These are phyloP conservation scores for Arthrinium phaeospermum DNA, from an alignment of 2,329 filamentous ascomycete genomes.

Conservation along the genomic window DNA sequence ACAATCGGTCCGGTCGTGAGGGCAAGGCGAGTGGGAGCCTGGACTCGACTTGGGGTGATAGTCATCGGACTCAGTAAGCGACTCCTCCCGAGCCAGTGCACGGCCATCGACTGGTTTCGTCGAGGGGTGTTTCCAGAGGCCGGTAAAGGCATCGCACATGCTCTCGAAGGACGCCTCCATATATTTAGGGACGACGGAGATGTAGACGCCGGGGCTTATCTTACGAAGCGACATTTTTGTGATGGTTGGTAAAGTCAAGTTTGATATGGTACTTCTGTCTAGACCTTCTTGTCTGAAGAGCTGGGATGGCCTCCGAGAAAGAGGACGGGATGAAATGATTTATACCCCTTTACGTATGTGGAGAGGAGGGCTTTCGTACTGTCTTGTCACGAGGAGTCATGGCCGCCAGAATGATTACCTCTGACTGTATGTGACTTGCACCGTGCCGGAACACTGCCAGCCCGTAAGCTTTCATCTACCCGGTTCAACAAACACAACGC, in stretches of 20 bases:
- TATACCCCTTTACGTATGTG: background rate
- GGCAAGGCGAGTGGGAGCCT: background rate
- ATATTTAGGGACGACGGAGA: background rate
- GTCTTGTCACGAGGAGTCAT: background rate
- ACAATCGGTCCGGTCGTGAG: background rate
- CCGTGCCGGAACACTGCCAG: background rate
- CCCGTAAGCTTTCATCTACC: background rate
- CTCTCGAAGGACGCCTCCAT: background rate
- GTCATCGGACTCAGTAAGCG: background rate
- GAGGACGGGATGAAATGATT: background rate
- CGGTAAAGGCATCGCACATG: background rate
- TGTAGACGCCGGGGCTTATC: background rate
- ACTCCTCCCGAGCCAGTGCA: background rate
- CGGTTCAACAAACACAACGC: background rate
- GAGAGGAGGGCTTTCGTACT: too few species aligned
- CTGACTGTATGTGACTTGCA: background rate
- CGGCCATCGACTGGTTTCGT: background rate
- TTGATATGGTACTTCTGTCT: background rate
- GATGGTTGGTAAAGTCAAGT: background rate
- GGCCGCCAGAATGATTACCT: background rate
- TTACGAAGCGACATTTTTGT: background rate
- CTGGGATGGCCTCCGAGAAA: background rate
- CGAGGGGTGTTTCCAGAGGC: background rate
- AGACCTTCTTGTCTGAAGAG: background rate
- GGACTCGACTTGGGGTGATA: background rate